A percentile compares a stretch with the other conserved stretches of the same genome.
These are phyloP conservation scores for Suhomyces kilbournensis DNA, from an alignment of 805 yeast genomes.

Conservation along the genomic window DNA sequence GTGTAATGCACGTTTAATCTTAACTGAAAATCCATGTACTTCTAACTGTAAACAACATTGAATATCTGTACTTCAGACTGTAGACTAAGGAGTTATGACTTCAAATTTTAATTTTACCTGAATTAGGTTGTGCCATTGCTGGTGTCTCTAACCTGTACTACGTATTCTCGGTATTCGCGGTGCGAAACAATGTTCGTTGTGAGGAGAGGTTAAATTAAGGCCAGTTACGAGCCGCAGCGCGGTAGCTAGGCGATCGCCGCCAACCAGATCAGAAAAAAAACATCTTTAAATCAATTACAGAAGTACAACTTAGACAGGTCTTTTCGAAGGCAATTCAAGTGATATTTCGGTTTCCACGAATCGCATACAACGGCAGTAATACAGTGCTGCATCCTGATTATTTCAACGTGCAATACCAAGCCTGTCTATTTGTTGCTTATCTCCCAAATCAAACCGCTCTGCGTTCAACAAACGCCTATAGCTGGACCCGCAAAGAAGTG, in stretches of 20 bases:
- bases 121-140: neutral
- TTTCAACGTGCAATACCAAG: neutral
- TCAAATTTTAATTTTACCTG: neutral
- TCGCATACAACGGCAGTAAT: neutral
- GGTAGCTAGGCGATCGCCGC: neutral
- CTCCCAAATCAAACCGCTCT: neutral
- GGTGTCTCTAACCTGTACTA: neutral
- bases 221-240: neutral
- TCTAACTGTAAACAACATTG: neutral
- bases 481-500: neutral
- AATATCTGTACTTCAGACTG: neutral
- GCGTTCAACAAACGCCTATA: neutral
- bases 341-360: neutral
- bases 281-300: neutral
- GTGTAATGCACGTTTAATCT: constrained; percentile 1
- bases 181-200: neutral
- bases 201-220: neutral
- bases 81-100: too few species aligned
- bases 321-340: neutral
- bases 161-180: neutral
- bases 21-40: neutral
- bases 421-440: neutral
- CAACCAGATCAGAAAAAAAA: neutral
- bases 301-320: neutral
- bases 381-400: neutral